These are phyloP conservation scores for Paragyromitra xinjiangensis DNA, from an alignment of 495 filamentous ascomycete species.

Conservation along the genomic window DNA sequence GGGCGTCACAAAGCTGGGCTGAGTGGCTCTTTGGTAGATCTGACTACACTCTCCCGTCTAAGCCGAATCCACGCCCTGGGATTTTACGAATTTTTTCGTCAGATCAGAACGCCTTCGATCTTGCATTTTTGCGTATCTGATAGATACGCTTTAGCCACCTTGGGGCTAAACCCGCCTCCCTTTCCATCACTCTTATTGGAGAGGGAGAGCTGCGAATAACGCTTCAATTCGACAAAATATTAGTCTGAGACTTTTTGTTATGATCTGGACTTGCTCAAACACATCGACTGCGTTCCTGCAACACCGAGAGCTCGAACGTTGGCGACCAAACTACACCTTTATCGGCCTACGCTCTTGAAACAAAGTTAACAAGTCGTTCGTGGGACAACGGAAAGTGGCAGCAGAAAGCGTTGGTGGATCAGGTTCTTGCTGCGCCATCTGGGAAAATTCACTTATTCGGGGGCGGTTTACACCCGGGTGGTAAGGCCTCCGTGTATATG, in stretches of 20 bases:
- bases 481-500: constrained; percentile 63
- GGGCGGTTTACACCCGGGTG: constrained; percentile 49
- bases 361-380: constrained; percentile 47
- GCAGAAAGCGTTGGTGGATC: constrained; percentile 31
- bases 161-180: constrained; percentile 54
- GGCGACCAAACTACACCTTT: constrained; percentile 56
- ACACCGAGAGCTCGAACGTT: constrained; percentile 56
- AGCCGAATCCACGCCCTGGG: constrained; percentile 51
- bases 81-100: constrained; percentile 52
- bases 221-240: constrained; percentile 55
- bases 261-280: constrained; percentile 57
- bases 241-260: constrained; percentile 57
- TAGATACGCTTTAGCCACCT: constrained; percentile 55
- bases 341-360: constrained; percentile 54
- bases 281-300: constrained; percentile 57
- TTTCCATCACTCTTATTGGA: constrained; percentile 56
- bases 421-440: constrained; percentile 42
- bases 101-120: constrained; percentile 55
- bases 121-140: constrained; percentile 49
- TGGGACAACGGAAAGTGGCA: constrained; percentile 45
- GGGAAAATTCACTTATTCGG: constrained; percentile 49
- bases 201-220: constrained; percentile 56
- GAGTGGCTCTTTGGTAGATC: constrained; percentile 51
- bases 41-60: constrained; percentile 48
- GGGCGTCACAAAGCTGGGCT: constrained; percentile 52